These are phyloP conservation scores for Durotheca rogersii DNA, from an alignment of 495 filamentous ascomycete genomes.

Conservation along the genomic window DNA sequence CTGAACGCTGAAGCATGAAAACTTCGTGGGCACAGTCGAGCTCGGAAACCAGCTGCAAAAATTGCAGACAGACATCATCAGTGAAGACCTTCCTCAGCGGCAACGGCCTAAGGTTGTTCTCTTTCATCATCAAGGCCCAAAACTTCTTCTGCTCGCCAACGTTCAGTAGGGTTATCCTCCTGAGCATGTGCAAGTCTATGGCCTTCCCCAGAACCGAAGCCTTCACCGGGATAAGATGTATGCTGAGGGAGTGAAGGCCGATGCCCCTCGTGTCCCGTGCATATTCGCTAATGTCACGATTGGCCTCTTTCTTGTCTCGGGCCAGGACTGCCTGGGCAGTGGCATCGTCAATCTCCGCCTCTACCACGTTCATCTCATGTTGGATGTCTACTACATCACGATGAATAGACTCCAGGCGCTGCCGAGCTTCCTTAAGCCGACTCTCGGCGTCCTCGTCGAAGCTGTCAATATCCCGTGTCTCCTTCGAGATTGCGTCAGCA, in stretches of 20 bases:
- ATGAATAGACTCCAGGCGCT: not conserved
- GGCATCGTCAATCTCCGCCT: constrained; percentile 28
- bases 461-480: not conserved
- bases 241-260: constrained; percentile 50
- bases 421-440: not conserved
- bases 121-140: constrained; percentile 54
- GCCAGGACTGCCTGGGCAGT: constrained; percentile 10
- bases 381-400: constrained; percentile 16
- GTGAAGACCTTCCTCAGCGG: constrained; percentile 58
- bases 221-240: constrained; percentile 60
- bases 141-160: constrained; percentile 59
- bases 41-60: constrained; percentile 52
- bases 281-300: constrained; percentile 48
- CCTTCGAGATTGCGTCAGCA: constrained; percentile 10
- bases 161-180: constrained; percentile 58
- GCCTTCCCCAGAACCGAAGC: constrained; percentile 52
- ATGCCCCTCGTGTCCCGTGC: constrained; percentile 55
- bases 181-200: constrained; percentile 54
- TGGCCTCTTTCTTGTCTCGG: constrained; percentile 14
- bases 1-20: constrained; percentile 56
- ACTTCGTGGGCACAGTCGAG: constrained; percentile 56
- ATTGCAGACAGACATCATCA: constrained; percentile 56
- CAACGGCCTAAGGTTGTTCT: constrained; percentile 52
- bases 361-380: constrained; percentile 23
- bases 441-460: not conserved